These are phyloP conservation scores for Hypoxylon fragiforme DNA, from an alignment of 495 filamentous ascomycete genomes.

Conservation along the genomic window DNA sequence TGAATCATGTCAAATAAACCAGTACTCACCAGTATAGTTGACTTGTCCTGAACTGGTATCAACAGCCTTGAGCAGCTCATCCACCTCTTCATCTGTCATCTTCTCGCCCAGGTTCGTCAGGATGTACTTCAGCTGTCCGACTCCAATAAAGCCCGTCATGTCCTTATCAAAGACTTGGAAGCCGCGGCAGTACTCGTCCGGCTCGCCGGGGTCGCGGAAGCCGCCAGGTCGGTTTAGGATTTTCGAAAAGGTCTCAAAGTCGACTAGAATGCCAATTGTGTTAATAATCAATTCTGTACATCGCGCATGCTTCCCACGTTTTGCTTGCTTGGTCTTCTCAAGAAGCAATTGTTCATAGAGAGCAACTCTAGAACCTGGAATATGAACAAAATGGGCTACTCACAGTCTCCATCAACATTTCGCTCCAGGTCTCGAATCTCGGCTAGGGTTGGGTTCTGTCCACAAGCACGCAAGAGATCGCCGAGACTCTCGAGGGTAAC, in stretches of 20 bases:
- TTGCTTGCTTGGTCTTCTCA: too few species aligned
- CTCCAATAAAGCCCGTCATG: constrained; percentile 95
- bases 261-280: constrained; percentile 61
- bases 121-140: constrained; percentile 95
- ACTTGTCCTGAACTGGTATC: constrained; percentile 93
- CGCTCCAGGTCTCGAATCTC: constrained; percentile 92
- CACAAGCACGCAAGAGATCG: constrained; percentile 92
- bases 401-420: constrained; percentile 85
- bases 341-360: not conserved
- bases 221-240: constrained; percentile 96
- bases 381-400: constrained; percentile 43
- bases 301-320: not conserved
- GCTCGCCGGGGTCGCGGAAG: constrained; percentile 96
- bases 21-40: constrained; percentile 82
- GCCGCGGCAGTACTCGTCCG: constrained; percentile 94
- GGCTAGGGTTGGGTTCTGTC: constrained; percentile 92
- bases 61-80: constrained; percentile 95
- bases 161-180: constrained; percentile 99
- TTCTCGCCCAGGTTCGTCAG: constrained; percentile 97
- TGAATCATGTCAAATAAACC: not conserved
- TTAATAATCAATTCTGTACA: constrained; percentile 1
- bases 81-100: constrained; percentile 97
- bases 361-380: not conserved
- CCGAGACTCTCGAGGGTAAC: constrained; percentile 84
- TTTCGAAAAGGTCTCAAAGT: constrained; percentile 95